phyloP scores from a whole-genome alignment of 306 rosid species.

The Gastrolobium bilobum region DNA sequence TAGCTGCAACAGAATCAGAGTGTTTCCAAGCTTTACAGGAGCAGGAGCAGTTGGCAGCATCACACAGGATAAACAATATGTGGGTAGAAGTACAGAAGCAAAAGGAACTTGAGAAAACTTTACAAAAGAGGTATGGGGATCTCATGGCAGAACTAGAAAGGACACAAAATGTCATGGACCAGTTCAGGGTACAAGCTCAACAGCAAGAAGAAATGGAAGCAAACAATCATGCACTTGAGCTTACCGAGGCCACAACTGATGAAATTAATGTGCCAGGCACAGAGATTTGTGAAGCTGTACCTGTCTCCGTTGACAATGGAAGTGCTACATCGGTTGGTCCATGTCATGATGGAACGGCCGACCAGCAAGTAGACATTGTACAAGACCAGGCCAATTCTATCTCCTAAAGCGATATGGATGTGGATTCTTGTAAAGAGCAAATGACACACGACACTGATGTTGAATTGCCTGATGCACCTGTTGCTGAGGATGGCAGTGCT shows the following conservation, averaged over 20 bases:
- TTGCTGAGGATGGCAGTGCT: slow-evolving; percentile 48
- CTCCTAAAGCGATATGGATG: slow-evolving; percentile 49
- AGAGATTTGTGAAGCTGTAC: slow-evolving; percentile 42
- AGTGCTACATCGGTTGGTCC: slow-evolving; percentile 43
- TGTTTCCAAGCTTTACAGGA: slow-evolving; percentile 85
- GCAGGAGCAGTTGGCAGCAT: slow-evolving; percentile 86
- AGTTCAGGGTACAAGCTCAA: slow-evolving; percentile 58
- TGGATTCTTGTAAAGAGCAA: slow-evolving; percentile 45
- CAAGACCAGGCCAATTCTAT: slow-evolving; percentile 37
- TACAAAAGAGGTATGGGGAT: slow-evolving; percentile 79
- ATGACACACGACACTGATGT: slow-evolving; percentile 25
- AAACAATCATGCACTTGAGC: slow-evolving; percentile 52
- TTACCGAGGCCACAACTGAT: slow-evolving; percentile 54
- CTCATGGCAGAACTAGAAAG: slow-evolving; percentile 68
- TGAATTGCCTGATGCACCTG: slow-evolving; percentile 42
- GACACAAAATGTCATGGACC: slow-evolving; percentile 59
- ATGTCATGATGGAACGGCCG: slow-evolving; percentile 48
- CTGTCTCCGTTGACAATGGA: slow-evolving; percentile 52
- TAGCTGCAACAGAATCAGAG: slow-evolving; percentile 90
- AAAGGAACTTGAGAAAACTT: slow-evolving; percentile 81
- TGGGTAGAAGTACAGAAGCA: slow-evolving; percentile 88
- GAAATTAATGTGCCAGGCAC: slow-evolving; percentile 41
- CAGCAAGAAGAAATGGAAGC: slow-evolving; percentile 66
- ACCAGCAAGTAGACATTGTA: slow-evolving; percentile 48
- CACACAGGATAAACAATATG: slow-evolving; percentile 75